A percentile compares a stretch with the other conserved stretches of the same genome.
phyloP scores from a whole-genome alignment of 2,329 filamentous ascomycete genomes.

The Chaetomium sp. region DNA sequence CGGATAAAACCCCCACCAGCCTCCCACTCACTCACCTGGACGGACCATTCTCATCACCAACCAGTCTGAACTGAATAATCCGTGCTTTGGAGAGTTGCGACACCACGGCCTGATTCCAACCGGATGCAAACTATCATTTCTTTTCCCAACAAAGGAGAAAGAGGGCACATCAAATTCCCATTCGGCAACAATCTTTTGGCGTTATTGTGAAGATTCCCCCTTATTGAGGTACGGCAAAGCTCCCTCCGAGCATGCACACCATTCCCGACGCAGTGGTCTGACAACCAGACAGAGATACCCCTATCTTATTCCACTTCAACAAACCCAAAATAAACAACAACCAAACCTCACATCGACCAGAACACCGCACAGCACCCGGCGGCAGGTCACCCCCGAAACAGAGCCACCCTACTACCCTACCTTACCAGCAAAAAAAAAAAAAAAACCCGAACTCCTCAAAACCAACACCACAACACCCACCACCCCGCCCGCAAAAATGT shows the following conservation, averaged over 20 bases:
- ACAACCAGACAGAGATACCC: slow-evolving; percentile 3
- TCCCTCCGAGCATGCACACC: not conserved
- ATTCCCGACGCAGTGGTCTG: not conserved
- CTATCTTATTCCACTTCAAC: not conserved
- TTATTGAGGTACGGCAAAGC: not conserved
- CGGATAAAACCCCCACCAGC: no score
- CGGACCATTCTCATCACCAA: not conserved
- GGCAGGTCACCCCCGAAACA: no score
- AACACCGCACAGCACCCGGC: not conserved
- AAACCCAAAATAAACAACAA: not conserved
- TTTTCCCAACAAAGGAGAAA: not conserved
- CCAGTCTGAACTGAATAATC: not conserved
- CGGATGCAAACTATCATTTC: not conserved
- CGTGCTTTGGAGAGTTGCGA: not conserved
- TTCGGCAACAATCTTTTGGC: not conserved
- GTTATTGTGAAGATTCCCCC: not conserved
- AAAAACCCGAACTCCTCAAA: not conserved
- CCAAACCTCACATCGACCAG: not conserved
- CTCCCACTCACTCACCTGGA: not conserved
- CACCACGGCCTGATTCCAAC: not conserved
- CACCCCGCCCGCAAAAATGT: slow-evolving; percentile 24
- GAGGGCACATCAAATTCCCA: not conserved
- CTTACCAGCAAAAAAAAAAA: not conserved
- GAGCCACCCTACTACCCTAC: no score
- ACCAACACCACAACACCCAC: no score